phyloP scores from a whole-genome alignment of 352 stramenopile genomes.

The Globisporangium polare region DNA sequence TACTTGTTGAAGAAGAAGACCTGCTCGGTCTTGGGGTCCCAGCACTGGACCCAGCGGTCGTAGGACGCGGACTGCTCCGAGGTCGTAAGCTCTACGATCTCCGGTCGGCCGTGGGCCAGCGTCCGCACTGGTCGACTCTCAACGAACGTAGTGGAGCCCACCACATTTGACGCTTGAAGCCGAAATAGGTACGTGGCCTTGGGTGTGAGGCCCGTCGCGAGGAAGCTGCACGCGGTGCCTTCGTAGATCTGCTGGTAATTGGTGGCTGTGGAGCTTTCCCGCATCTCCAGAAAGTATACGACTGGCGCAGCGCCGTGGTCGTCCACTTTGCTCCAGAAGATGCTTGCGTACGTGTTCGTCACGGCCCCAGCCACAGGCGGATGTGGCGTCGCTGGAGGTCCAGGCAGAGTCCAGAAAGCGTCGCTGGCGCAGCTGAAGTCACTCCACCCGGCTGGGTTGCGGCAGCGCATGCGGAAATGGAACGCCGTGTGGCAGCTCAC shows the following conservation, averaged over 20 bases:
- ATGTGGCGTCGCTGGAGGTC: constrained; percentile 33
- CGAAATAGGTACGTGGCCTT: constrained; percentile 63
- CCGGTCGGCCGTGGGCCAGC: constrained; percentile 45
- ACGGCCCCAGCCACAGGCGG: constrained; percentile 49
- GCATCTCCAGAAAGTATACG: constrained; percentile 57
- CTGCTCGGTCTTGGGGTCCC: constrained; percentile 79
- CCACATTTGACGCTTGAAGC: constrained; percentile 61
- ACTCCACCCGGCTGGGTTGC: constrained; percentile 69
- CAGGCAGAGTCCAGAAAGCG: constrained; percentile 58
- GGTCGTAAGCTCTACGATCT: constrained; percentile 63
- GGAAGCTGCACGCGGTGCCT: constrained; percentile 58
- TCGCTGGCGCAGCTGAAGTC: constrained; percentile 51
- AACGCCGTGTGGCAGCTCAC: constrained; percentile 48
- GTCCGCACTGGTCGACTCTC: constrained; percentile 62
- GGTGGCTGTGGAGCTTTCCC: constrained; percentile 22
- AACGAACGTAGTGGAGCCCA: constrained; percentile 56
- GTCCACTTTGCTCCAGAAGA: constrained; percentile 64
- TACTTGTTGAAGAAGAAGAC: constrained; percentile 90
- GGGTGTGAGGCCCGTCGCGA: constrained; percentile 39
- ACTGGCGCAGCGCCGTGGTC: constrained; percentile 57
- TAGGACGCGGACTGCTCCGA: constrained; percentile 30
- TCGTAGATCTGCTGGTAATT: constrained; percentile 52
- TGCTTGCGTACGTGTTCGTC: constrained; percentile 64
- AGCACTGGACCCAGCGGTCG: constrained; percentile 84
- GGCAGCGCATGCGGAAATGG: constrained; percentile 56